phyloP scores from a whole-genome alignment of 495 filamentous ascomycete genomes.

The Trichoderma orchidacearum region DNA sequence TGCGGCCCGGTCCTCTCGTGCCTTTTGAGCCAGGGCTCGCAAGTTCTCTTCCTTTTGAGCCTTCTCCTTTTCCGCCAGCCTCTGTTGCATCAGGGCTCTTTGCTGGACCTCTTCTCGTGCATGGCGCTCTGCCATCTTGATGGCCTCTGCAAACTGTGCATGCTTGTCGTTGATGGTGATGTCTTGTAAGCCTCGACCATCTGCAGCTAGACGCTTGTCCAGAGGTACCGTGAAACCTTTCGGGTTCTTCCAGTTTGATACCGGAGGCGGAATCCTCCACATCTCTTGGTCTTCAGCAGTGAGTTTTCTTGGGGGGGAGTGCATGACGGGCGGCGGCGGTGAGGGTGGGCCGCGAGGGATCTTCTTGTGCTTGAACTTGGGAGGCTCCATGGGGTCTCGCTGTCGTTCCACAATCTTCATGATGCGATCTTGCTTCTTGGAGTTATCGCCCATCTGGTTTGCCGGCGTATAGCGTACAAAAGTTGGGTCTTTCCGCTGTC shows the following conservation, averaged over 20 bases:
- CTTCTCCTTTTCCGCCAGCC: conserved; percentile 93
- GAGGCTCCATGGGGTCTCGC: conserved; percentile 94
- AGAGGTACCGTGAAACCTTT: conserved; percentile 96
- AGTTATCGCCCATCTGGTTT: conserved; percentile 90
- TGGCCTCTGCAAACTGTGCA: conserved; percentile 85
- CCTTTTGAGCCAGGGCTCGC: conserved; percentile 78
- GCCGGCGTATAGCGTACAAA: conserved; percentile 93
- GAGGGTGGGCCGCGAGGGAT: conserved; percentile 89
- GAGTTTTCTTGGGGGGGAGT: conserved; percentile 86
- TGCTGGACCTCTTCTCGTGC: conserved; percentile 92
- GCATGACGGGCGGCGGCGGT: conserved; percentile 88
- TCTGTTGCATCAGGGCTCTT: conserved; percentile 88
- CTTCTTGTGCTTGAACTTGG: conserved; percentile 97
- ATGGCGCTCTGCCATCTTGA: conserved; percentile 89
- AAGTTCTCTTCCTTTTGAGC: conserved; percentile 86
- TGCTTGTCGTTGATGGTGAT: conserved; percentile 99
- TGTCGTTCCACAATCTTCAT: conserved; percentile 97
- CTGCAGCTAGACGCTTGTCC: conserved; percentile 93
- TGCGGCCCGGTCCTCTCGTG: conserved; percentile 61
- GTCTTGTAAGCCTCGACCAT: conserved; percentile 85
- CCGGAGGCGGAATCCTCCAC: conserved; percentile 88
- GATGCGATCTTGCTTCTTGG: conserved; percentile 81
- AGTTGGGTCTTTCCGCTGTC: conserved; percentile 66
- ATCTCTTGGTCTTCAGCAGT: conserved; percentile 95
- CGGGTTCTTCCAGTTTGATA: conserved; percentile 98